phyloP scores from a whole-genome alignment of 768 basidiomycete species.

The Porphyrellus cyaneotinctus region DNA sequence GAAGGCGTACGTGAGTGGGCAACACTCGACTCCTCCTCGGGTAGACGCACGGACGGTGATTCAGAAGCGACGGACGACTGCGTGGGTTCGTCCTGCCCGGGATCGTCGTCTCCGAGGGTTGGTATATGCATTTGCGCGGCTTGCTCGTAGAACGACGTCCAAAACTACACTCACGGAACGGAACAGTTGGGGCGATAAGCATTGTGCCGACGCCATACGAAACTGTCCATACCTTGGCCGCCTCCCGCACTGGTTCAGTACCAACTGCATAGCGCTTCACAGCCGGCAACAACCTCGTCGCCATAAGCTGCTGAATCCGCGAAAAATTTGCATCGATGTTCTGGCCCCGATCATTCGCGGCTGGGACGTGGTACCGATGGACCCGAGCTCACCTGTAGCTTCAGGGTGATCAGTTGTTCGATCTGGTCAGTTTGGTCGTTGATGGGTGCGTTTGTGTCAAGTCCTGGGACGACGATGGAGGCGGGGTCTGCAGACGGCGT shows the following conservation, averaged over 20 bases:
- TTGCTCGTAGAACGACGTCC: constrained; percentile 94
- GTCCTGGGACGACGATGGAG: constrained; percentile 64
- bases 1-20: constrained; percentile 14
- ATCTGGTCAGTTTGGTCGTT: constrained; percentile 91
- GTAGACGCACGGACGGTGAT: constrained; percentile 5
- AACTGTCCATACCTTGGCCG: constrained; percentile 68
- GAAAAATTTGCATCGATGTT: constrained; percentile 94
- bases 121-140: constrained; percentile 86
- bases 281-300: constrained; percentile 76
- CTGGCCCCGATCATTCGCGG: constrained; percentile 35
- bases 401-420: constrained; percentile 90
- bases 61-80: constrained; percentile 28
- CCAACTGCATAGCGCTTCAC: constrained; percentile 87
- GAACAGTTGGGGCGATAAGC: not conserved
- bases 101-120: constrained; percentile 65
- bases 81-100: constrained; percentile 47
- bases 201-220: not conserved
- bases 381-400: constrained; percentile 64
- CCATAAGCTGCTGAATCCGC: constrained; percentile 79
- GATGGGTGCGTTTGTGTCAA: constrained; percentile 64
- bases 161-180: constrained; percentile 56
- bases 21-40: constrained; percentile 5
- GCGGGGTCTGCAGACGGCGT: constrained; percentile 59
- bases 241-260: constrained; percentile 84
- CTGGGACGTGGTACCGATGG: not conserved